These are phyloP conservation scores for Petasospora rhodanensis DNA, from an alignment of 1,139 yeast genomes.

Conservation along the genomic window DNA sequence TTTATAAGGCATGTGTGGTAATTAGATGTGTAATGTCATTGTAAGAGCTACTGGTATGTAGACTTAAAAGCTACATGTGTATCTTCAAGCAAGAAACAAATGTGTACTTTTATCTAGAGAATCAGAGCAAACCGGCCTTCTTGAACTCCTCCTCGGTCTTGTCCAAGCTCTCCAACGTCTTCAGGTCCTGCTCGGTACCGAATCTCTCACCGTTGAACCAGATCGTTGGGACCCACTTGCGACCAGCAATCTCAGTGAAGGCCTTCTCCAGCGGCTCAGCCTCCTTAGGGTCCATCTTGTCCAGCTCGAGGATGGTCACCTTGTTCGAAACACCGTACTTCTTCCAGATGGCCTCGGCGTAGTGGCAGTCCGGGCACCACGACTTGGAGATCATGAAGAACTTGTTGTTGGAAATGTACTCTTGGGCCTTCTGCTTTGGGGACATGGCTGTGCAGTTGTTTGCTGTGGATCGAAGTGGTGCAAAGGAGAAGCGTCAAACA, in stretches of 20 bases:
- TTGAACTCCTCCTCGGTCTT: constrained; percentile 40
- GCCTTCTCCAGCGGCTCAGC: constrained; percentile 56
- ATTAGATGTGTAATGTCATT: too few relatives aligned
- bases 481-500: too few relatives aligned
- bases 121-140: constrained; percentile 34
- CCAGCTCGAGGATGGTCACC: constrained; percentile 55
- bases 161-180: constrained; percentile 39
- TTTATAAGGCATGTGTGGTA: constrained; percentile 2
- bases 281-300: constrained; percentile 47
- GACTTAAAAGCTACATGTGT: too few relatives aligned
- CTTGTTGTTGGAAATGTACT: constrained; percentile 41
- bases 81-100: too few relatives aligned
- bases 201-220: constrained; percentile 59
- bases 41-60: too few relatives aligned
- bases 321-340: constrained; percentile 46
- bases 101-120: too few relatives aligned
- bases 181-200: constrained; percentile 55
- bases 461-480: too few relatives aligned
- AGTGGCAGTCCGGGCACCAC: constrained; percentile 78
- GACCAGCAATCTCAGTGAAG: constrained; percentile 55
- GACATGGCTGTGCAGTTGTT: constrained; percentile 1
- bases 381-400: constrained; percentile 60
- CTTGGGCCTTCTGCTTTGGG: constrained; percentile 32
- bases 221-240: constrained; percentile 70
- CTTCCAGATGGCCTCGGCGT: constrained; percentile 51